Base-by-base conservation (phyloP, 2,329 filamentous ascomycete species). In the Botryotinia globosa region DNA sequence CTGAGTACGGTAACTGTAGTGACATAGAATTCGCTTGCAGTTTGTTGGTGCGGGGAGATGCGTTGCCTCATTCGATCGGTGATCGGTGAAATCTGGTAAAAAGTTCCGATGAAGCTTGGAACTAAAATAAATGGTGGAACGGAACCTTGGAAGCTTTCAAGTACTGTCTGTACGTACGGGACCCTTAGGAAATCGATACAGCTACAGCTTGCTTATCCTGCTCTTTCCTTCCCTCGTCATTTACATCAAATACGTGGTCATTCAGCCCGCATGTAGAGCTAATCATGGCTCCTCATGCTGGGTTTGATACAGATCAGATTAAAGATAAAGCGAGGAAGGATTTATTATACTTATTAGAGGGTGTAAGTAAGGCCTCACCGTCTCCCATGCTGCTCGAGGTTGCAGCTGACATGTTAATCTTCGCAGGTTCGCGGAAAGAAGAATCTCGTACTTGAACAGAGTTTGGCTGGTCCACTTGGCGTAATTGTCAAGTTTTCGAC, bases 341-440 rank as follows among this genome's bases (percentile, higher is more conserved):
- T 81, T 87, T 99, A 77, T 87, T 99, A 77, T 91, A 92, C 83
- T 90, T 98, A 78, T 91, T 99, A 75, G 95, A 98, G 88, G 91
- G 92, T 83, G 96, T 99, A 92, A 89, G 94, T 92, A 81, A 79
- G 77, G 76, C 70, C 74, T 72, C 74, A 73, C 76, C 75, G 76
- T 75, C 74, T n/a, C 48, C 64, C 48, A 34, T 61, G 56, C 61
- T 69, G 69, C 56, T 59, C 71, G 63, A 74, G 68, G 77, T 75
- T 75, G 75, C 77, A 74, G 74, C 82, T 84, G 74, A 84, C 75
- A 61, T 73, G 73, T 75, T 66, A 68, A 66, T 69, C 5, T 74
- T 70, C 75, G 62, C 80, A 99, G 96, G 94, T 98, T 77, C 93
- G 95, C 81, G 97, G 97, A 78, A 99, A 98, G 89, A 99, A 99